phyloP scores from a whole-genome alignment of 2,329 filamentous ascomycete species.

The Hypomyces rosellus region DNA sequence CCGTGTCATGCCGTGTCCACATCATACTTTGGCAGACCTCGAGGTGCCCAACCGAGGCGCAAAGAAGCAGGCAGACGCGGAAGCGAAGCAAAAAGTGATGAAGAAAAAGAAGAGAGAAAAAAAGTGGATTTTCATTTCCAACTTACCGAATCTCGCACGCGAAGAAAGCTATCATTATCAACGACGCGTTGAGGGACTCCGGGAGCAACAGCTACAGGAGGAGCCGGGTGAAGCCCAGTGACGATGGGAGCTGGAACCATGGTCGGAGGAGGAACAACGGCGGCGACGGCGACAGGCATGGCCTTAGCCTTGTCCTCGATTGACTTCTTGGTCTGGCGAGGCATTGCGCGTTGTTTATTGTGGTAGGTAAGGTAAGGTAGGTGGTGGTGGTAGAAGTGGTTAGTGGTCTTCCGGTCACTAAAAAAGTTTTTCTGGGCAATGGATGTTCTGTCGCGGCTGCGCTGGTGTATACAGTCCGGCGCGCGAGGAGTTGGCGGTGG shows the following conservation, averaged over 20 bases:
- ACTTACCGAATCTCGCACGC: slow-evolving; percentile 77
- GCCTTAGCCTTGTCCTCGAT: slow-evolving; percentile 31
- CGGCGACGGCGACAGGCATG: slow-evolving; percentile 25
- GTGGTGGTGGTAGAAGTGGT: slow-evolving; percentile 1
- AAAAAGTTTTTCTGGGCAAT: slow-evolving; percentile 3
- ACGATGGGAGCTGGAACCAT: slow-evolving; percentile 32
- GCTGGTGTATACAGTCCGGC: background rate
- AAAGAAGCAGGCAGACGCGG: background rate
- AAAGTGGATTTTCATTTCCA: background rate
- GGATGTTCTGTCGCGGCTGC: background rate
- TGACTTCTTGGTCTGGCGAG: slow-evolving; percentile 40
- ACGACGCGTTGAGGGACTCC: slow-evolving; percentile 36
- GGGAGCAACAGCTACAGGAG: slow-evolving; percentile 13
- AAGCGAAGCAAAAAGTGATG: background rate
- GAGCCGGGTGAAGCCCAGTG: slow-evolving; percentile 13
- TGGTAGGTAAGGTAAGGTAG: background rate
- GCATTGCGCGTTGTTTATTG: slow-evolving; percentile 27
- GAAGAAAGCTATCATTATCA: slow-evolving; percentile 69
- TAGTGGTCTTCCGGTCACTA: no score
- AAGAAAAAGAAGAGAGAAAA: background rate
- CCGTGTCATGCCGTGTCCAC: no score
- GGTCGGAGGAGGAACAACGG: slow-evolving; percentile 26
- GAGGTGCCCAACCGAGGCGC: background rate
- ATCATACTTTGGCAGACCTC: no score
- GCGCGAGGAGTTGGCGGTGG: no score